A percentile compares a stretch with the other conserved stretches of the same genome.
Evolutionary conservation across 176 grass and related monocot species (phyloP).

Genomic region (Pontederia crassipes): DNA sequence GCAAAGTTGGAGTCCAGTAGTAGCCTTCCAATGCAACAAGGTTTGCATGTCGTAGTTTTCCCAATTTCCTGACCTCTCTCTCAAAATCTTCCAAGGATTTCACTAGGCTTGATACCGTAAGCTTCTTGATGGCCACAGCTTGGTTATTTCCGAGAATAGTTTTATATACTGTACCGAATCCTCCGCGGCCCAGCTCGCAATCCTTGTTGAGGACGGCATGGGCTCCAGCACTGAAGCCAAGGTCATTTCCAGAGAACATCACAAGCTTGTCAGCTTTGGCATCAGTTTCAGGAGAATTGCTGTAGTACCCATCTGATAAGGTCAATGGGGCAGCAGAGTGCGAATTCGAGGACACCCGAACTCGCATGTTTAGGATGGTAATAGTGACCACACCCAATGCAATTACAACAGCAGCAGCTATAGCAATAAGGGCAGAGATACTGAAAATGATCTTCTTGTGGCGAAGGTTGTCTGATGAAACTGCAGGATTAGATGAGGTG

Average conservation of each 20-base stretch:
- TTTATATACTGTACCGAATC: conserved; percentile 93
- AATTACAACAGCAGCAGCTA: conserved; percentile 57
- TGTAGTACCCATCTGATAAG: conserved; percentile 71
- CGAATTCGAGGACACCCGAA: conserved; percentile 27
- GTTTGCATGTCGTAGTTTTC: conserved; percentile 68
- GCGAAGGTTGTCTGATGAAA: conserved; percentile 28
- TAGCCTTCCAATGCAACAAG: conserved; percentile 73
- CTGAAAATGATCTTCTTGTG: conserved; percentile 96
- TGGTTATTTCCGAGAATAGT: conserved; percentile 61
- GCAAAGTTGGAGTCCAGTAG: conserved; percentile 90
- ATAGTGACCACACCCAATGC: conserved; percentile 65
- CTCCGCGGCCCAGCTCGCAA: conserved; percentile 88
- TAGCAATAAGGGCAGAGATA: conserved; percentile 83
- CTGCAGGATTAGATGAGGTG: conserved; percentile 20
- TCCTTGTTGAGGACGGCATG: conserved; percentile 92
- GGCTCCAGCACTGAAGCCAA: conserved; percentile 57
- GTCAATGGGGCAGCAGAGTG: conserved; percentile 31
- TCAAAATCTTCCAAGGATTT: conserved; percentile 91
- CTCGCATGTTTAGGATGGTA: conserved; percentile 60
- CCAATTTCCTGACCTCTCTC: conserved; percentile 59
- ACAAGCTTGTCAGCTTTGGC: conserved; percentile 81
- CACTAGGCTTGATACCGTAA: conserved; percentile 84
- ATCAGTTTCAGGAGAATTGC: conserved; percentile 64
- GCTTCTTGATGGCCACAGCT: conserved; percentile 94
- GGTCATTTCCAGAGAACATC: conserved; percentile 76